Evolutionary conservation across 2,329 filamentous ascomycete species (phyloP).

Genomic region (Epichloe coenophiala): DNA sequence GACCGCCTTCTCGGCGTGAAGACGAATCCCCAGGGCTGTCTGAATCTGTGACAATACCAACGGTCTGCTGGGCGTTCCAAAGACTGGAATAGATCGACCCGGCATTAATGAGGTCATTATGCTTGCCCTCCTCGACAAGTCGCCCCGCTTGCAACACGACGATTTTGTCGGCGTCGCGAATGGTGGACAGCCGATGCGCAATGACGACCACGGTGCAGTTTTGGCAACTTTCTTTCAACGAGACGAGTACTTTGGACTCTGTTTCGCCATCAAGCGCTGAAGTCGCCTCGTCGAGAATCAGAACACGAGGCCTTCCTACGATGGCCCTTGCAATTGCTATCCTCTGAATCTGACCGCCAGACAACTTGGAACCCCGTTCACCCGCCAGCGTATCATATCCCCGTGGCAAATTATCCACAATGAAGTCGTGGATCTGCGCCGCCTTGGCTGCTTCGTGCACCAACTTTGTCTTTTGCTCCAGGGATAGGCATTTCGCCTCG

Average conservation of each 20-base stretch:
- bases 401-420: neutral
- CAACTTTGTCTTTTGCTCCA: too few species aligned
- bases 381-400: neutral
- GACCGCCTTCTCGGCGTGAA: too few species aligned
- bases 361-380: neutral
- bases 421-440: neutral
- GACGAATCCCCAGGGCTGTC: too few species aligned
- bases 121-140: slow-evolving; percentile 48
- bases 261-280: slow-evolving; percentile 62
- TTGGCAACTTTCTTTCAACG: slow-evolving; percentile 6
- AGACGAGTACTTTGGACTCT: slow-evolving; percentile 38
- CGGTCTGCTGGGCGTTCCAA: too few species aligned
- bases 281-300: slow-evolving; percentile 73
- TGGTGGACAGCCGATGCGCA: slow-evolving; percentile 46
- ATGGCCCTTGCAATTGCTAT: too few species aligned
- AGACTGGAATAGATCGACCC: too few species aligned
- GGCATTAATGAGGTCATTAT: slow-evolving; percentile 36
- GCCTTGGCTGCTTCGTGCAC: neutral
- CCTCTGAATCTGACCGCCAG: neutral
- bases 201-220: slow-evolving; percentile 54
- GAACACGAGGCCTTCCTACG: slow-evolving; percentile 48
- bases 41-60: too few species aligned
- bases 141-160: slow-evolving; percentile 47
- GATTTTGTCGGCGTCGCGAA: slow-evolving; percentile 50
- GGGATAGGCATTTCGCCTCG: too few species aligned